Base-by-base conservation (phyloP, 176 grass and related monocot species). In the Tillandsia fasciculata region DNA sequence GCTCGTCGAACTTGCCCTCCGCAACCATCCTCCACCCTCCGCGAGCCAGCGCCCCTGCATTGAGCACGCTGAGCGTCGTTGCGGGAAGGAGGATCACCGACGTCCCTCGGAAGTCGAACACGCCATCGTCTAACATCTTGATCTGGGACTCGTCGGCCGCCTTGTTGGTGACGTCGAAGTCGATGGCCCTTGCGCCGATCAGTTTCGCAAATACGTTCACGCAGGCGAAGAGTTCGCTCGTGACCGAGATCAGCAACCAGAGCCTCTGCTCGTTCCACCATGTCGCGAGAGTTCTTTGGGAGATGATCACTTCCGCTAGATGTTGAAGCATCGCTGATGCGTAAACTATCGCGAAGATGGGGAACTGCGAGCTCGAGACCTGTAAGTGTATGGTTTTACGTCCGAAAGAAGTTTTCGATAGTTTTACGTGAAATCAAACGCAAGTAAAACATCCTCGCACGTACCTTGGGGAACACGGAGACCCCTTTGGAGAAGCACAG, bases 201-300 rank as follows among this genome's bases (percentile, higher is more conserved):
- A 83, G 26, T 14, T 72, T 74, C 24, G 83, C 63, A 10, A 49
- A 15, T 10, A 86, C 77, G 72, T 10, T 14, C 53, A 83, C 0
- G 56, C 69, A 79, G 11, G 70, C 87, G 24, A 86, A 86, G 27
- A 86, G 80, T 22, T 90, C 68, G 2, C 26, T 63, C 12, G 87
- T 90, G 47, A 90, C 47, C 14, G 73, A 77, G 26, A 70, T 90
- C 49, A 86, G 75, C 80, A 80, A 64, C 77, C 77, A 87, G 53
- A 81, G 78, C 72, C 80, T 66, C 67, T 83, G 80, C 74, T 90
- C 80, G 23, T 83, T 83, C 66, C 80, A 83, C 80, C 80, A 90
- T 8, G 83, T 26, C 7, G 3, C 69, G 6, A 81, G n/a, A 1
- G 70, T 1, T 0, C 56, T 50, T 23, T 48, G 76, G 0, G 87